A percentile compares a stretch with the other conserved stretches of the same genome.
phyloP scores from a whole-genome alignment of 2,329 filamentous ascomycete species.

The Elsinoe batatas region DNA sequence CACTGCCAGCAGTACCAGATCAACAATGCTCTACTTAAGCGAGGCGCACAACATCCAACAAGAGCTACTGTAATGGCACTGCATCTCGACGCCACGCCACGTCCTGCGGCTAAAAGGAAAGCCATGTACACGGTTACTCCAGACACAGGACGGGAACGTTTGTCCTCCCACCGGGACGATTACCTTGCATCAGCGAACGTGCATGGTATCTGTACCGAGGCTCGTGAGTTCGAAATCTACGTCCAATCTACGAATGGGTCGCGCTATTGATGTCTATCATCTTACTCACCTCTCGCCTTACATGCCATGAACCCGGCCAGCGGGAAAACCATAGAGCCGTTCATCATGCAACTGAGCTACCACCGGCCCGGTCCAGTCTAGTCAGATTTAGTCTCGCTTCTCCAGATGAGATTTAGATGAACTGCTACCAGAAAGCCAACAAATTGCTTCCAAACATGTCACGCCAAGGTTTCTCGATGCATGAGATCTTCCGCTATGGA shows the following conservation, averaged over 20 bases:
- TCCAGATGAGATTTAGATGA: conserved; percentile 8
- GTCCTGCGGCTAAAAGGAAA: not conserved
- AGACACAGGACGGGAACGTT: not conserved
- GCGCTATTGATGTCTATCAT: not conserved
- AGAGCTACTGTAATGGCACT: not conserved
- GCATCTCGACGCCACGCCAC: not conserved
- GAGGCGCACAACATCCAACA: not conserved
- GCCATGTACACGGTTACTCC: not conserved
- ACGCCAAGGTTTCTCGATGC: conserved; percentile 11
- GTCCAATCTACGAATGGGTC: not conserved
- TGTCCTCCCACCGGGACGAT: not conserved
- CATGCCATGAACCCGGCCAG: conserved; percentile 7
- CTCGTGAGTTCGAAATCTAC: not conserved
- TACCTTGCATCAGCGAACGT: not conserved
- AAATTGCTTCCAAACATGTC: not conserved
- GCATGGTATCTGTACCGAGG: not conserved
- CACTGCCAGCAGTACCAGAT: not conserved
- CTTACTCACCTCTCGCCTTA: not conserved
- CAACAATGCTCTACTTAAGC: not conserved
- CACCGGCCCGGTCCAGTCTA: not conserved
- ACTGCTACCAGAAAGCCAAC: not conserved
- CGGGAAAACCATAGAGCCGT: conserved; percentile 5
- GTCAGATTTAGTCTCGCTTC: not conserved
- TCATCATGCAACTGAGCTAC: not conserved
- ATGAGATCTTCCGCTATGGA: not conserved